Evolutionary conservation across 495 filamentous ascomycete species (phyloP).

Genomic region (Daldinia bambusicola): DNA sequence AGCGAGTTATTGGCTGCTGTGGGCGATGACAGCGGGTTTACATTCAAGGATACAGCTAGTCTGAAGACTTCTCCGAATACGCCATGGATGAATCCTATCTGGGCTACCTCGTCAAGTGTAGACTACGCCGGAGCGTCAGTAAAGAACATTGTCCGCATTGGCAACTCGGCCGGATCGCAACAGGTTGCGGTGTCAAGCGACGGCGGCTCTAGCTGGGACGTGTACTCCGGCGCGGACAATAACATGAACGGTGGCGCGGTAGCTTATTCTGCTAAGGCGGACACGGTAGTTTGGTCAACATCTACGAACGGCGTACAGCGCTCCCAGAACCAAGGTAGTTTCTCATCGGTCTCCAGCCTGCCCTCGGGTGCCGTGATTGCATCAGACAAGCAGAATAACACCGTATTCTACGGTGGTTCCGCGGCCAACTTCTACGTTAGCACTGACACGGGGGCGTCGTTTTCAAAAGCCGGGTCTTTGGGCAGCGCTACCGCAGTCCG

Average conservation of each 20-base stretch:
- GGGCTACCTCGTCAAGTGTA: conserved; percentile 60
- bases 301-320: conserved; percentile 53
- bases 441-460: conserved; percentile 56
- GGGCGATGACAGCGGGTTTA: conserved; percentile 69
- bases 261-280: conserved; percentile 63
- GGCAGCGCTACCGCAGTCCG: conserved; percentile 54
- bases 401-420: conserved; percentile 63
- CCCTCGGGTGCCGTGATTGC: conserved; percentile 60
- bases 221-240: conserved; percentile 58
- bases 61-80: conserved; percentile 60
- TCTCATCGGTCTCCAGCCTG: conserved; percentile 57
- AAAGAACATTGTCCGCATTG: conserved; percentile 64
- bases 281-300: conserved; percentile 62
- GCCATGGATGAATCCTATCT: conserved; percentile 62
- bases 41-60: conserved; percentile 52
- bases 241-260: conserved; percentile 57
- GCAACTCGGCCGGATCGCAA: conserved; percentile 55
- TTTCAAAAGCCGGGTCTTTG: conserved; percentile 51
- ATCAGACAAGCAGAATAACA: conserved; percentile 62
- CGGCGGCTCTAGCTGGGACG: conserved; percentile 59
- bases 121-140: conserved; percentile 68
- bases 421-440: conserved; percentile 59
- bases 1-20: conserved; percentile 66
- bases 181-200: conserved; percentile 57
- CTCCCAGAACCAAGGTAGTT: conserved; percentile 55